Evolutionary conservation across 129 eudicot species (phyloP).

Genomic region (Flaveria trinervia): DNA sequence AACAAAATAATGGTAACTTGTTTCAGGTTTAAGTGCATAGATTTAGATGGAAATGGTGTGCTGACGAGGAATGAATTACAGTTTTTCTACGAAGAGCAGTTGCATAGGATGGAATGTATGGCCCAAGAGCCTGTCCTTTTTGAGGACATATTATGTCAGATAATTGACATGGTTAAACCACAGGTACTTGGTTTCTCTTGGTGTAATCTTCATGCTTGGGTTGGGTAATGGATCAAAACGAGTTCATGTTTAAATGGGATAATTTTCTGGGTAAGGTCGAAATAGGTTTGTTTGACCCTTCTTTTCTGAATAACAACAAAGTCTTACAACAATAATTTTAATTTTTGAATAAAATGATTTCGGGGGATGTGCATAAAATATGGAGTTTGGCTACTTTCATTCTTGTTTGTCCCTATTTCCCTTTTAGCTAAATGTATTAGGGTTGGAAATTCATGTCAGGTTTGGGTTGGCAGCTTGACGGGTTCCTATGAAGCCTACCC

Average conservation of each 20-base stretch:
- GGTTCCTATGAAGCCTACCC: too few relatives aligned
- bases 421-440: neutral
- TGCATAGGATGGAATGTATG: conserved; percentile 73
- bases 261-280: neutral
- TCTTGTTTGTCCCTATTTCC: neutral
- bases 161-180: conserved; percentile 59
- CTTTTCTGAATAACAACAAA: neutral
- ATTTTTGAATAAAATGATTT: too few relatives aligned
- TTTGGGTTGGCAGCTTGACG: too few relatives aligned
- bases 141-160: conserved; percentile 59
- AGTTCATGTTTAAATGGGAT: neutral
- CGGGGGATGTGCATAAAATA: too few relatives aligned
- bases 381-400: too few relatives aligned
- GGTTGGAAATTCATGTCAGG: too few relatives aligned
- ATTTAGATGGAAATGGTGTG: conserved; percentile 61
- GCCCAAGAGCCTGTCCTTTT: conserved; percentile 66
- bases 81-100: conserved; percentile 62
- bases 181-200: conserved; percentile 34
- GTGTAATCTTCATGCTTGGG: neutral
- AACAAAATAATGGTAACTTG: neutral
- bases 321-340: too few relatives aligned
- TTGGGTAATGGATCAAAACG: neutral
- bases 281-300: neutral
- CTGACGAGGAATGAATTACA: conserved; percentile 57
- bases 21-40: conserved; percentile 66